Conservation (phyloP, 2,329 filamentous ascomycete species). For the Cladobotryum protrusum region DNA sequence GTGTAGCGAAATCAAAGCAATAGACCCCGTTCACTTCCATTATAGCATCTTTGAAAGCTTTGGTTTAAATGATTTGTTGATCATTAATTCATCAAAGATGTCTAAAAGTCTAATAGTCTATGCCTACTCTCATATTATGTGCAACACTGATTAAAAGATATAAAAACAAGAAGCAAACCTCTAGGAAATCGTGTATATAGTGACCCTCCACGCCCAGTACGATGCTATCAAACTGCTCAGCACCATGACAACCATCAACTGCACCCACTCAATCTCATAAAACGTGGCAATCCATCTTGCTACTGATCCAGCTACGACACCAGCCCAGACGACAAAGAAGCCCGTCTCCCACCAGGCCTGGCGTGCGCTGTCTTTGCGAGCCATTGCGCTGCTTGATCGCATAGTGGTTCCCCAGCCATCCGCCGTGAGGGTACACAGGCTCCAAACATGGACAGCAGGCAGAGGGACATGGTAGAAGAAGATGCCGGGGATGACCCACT, state of each 20-base stretch:
- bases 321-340: conserved; percentile 21
- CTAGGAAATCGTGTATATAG: not conserved
- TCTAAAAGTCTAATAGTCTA: no score
- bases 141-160: no score
- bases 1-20: no score
- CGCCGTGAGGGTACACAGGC: conserved; percentile 18
- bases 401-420: conserved; percentile 22
- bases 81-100: no score
- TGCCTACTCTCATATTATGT: no score
- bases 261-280: not conserved
- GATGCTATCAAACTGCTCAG: not conserved
- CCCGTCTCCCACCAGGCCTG: conserved; percentile 20
- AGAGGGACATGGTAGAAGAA: conserved; percentile 20
- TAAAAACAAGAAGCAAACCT: no score
- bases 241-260: conserved; percentile 3
- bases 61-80: no score
- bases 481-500: conserved; percentile 19
- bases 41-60: no score
- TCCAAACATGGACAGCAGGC: conserved; percentile 21
- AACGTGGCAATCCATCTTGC: conserved; percentile 7
- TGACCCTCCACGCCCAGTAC: conserved; percentile 2
- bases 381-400: conserved; percentile 16
- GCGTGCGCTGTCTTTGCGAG: conserved; percentile 13
- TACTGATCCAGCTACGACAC: conserved; percentile 14
- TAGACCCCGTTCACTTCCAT: no score